Conservation (phyloP, 2,329 filamentous ascomycete species). For the Penicillium hordei region DNA sequence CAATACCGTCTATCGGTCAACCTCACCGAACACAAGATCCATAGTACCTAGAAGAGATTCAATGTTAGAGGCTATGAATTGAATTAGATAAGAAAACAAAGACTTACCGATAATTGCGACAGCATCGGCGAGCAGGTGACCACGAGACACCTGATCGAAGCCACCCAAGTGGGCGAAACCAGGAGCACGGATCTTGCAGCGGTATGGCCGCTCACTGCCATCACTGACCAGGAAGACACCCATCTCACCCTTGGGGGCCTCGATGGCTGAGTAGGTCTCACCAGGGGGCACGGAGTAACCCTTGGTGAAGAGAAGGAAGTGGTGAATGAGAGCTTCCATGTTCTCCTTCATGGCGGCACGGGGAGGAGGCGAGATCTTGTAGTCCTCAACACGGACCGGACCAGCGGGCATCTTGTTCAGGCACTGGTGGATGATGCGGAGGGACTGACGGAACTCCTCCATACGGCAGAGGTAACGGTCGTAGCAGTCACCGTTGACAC, state of each 20-base stretch:
- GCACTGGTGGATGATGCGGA: constrained; percentile 98
- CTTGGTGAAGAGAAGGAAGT: constrained; percentile 98
- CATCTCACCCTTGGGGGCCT: constrained; percentile 99
- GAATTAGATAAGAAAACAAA: neutral
- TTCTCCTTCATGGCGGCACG: constrained; percentile 99
- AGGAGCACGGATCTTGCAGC: constrained; percentile 95
- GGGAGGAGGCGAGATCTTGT: constrained; percentile 97
- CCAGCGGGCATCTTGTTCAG: constrained; percentile 98
- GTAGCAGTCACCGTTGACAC: constrained; percentile 97
- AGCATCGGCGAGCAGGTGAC: constrained; percentile 91
- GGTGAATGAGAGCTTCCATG: constrained; percentile 99
- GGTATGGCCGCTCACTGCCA: constrained; percentile 91
- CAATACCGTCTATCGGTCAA: constrained; percentile 49
- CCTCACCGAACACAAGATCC: constrained; percentile 83
- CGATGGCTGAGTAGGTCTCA: constrained; percentile 96
- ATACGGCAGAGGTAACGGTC: constrained; percentile 98
- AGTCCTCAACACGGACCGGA: constrained; percentile 93
- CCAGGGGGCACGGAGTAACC: constrained; percentile 95
- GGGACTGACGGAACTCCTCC: constrained; percentile 98
- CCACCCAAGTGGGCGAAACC: constrained; percentile 93
- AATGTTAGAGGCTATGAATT: constrained; percentile 12
- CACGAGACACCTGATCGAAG: constrained; percentile 90
- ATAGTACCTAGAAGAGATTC: constrained; percentile 56
- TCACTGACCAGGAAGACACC: constrained; percentile 95
- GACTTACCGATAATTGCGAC: constrained; percentile 80